These are phyloP conservation scores for Monosporozyma siamensis DNA, from an alignment of 805 yeast genomes.

Conservation along the genomic window DNA sequence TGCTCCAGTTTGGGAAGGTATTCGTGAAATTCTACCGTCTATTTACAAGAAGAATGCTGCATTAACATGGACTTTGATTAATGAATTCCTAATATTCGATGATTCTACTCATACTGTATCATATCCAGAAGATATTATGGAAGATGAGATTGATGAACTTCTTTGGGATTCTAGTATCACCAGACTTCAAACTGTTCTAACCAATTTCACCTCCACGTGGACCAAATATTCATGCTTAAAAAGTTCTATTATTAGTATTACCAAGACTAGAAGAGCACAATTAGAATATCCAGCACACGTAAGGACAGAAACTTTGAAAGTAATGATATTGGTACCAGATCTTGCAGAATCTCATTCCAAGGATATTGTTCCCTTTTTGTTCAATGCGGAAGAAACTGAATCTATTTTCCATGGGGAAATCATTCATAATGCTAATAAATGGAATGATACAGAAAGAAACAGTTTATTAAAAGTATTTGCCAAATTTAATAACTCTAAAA, in stretches of 20 bases:
- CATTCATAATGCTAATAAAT: constrained; percentile 17
- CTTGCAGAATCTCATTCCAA: constrained; percentile 59
- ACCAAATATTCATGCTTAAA: constrained; percentile 29
- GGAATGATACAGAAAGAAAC: constrained; percentile 47
- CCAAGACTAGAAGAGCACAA: constrained; percentile 32
- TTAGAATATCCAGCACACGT: constrained; percentile 36
- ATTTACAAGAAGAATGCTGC: constrained; percentile 36
- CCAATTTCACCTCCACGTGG: constrained; percentile 22
- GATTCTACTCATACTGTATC: constrained; percentile 14
- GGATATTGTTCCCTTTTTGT: constrained; percentile 49
- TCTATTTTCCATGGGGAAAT: constrained; percentile 10
- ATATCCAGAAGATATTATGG: constrained; percentile 13
- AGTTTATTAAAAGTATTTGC: constrained; percentile 53
- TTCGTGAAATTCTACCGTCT: constrained; percentile 47
- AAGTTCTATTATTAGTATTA: constrained; percentile 32
- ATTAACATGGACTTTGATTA: constrained; percentile 48
- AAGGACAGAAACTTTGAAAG: constrained; percentile 49
- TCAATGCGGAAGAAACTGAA: constrained; percentile 25
- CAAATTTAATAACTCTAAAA: constrained; percentile 53
- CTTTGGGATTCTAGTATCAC: constrained; percentile 39
- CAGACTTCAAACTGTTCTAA: constrained; percentile 37
- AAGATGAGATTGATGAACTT: constrained; percentile 5
- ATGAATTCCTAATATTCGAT: constrained; percentile 26
- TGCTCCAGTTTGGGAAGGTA: constrained; percentile 80
- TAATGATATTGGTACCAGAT: constrained; percentile 48